Evolutionary conservation across 2,329 filamentous ascomycete genomes (phyloP), one percentile per base, ranked within the genome.

Genomic region (Aspergillus sp.): DNA sequence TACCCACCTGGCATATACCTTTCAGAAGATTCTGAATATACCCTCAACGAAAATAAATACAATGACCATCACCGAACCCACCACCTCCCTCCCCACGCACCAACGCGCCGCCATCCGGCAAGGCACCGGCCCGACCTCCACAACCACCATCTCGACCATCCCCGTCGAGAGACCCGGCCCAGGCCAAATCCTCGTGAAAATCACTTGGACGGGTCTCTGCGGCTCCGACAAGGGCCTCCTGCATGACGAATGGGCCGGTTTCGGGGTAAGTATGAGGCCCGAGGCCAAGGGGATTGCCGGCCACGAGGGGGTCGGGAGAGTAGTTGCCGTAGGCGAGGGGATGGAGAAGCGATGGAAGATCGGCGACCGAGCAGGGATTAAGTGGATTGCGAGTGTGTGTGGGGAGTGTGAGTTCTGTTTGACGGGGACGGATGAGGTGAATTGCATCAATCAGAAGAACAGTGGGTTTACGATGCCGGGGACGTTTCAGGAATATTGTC

Each of bases 291-390:
- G 60, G 2, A 55, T 64, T 2, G 57, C 55, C 0, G 80, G 80
- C 4, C 80, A 82, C 51, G 80, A 82, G 62, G 80, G 80, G 7
- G 76, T 81, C 1, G 80, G 80, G 1, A 69, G 68, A 10, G 70
- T 81, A 15, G 74, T 70, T 4, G 69, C 64, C 23, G 61, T 81
- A 1, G 80, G 80, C 1, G 59, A 63, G 5, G 55, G 56, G 15
- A 59, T 66, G 15, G 41, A 63, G 23, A 43, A 38, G 28, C 53
- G 57, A 5, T 64, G 67, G 60, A 60, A 65, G 28, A 47, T 72
- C 4, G 72, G 72, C 0, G 62, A 71, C 5, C 65, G 67, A 5
- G 70, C 68, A 1, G 66, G 66, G 0, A 58, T 68, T 9, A 63
- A 64, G 25, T 69, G 66, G 66, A 55, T 68, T 19, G 60, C 64